phyloP scores from a whole-genome alignment of 75 land plant genomes.

The Isoetes taiwanensis region DNA sequence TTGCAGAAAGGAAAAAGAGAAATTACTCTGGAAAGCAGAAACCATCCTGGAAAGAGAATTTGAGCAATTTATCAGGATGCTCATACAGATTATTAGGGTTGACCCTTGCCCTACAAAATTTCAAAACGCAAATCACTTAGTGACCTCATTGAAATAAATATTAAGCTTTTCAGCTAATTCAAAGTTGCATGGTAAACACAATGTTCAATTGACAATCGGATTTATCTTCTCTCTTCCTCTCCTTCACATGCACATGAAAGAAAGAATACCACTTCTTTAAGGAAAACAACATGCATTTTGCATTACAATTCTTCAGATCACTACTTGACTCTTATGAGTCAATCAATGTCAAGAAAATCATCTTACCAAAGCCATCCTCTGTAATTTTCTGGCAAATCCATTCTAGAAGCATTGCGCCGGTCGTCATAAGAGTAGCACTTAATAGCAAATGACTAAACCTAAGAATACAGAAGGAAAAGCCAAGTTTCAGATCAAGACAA shows the following conservation, averaged over 20 bases:
- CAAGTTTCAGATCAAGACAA: neutral
- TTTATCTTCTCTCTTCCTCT: too few species aligned
- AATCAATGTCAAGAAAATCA: neutral
- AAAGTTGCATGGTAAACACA: too few species aligned
- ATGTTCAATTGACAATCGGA: too few species aligned
- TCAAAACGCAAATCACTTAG: too few species aligned
- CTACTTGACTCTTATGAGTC: too few species aligned
- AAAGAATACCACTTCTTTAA: too few species aligned
- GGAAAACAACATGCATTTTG: too few species aligned
- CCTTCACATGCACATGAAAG: too few species aligned
- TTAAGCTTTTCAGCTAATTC: too few species aligned
- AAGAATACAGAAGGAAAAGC: neutral
- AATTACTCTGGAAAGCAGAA: slow-evolving; percentile 47
- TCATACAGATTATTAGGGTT: slow-evolving; percentile 71
- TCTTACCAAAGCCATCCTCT: slow-evolving; percentile 86
- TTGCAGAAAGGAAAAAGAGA: neutral
- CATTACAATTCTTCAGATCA: too few species aligned
- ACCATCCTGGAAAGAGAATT: slow-evolving; percentile 69
- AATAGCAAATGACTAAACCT: slow-evolving; percentile 62
- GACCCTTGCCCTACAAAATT: slow-evolving; percentile 86
- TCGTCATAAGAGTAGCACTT: slow-evolving; percentile 48
- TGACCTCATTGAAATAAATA: too few species aligned
- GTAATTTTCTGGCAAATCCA: slow-evolving; percentile 93
- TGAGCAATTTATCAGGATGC: slow-evolving; percentile 89
- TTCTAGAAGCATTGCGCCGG: slow-evolving; percentile 72